Percentiles rank a stretch among this genome's conserved stretches.
phyloP scores from a whole-genome alignment of 2,329 filamentous ascomycete genomes.

The Penicillium sp. region DNA sequence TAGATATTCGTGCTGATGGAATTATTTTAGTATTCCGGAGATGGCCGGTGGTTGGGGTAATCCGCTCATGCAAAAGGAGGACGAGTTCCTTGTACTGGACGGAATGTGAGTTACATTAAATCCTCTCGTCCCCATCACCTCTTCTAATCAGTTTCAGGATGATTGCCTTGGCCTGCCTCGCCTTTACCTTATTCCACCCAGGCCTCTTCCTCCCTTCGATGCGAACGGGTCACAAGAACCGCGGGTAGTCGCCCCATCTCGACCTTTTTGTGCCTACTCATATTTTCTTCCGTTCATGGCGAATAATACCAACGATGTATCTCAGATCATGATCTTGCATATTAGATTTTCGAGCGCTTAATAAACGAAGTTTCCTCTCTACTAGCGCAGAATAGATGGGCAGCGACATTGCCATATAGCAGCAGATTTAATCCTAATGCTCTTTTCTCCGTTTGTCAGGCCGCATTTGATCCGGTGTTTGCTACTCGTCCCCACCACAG shows the following conservation, averaged over 20 bases:
- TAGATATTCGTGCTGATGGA: constrained; percentile 14
- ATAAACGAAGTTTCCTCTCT: neutral
- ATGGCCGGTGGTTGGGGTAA: constrained; percentile 57
- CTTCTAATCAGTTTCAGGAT: constrained; percentile 40
- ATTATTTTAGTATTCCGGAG: constrained; percentile 48
- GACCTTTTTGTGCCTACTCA: no score
- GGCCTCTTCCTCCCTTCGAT: constrained; percentile 49
- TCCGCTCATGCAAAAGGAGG: constrained; percentile 51
- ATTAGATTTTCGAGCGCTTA: neutral
- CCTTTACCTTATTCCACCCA: constrained; percentile 50
- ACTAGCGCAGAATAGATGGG: neutral
- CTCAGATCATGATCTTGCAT: neutral
- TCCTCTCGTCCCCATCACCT: neutral
- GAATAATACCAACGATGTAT: neutral
- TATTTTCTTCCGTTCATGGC: neutral
- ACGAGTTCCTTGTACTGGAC: constrained; percentile 53
- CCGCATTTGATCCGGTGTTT: no score
- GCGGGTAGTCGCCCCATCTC: constrained; percentile 7
- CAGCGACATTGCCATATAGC: no score
- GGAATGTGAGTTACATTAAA: constrained; percentile 46
- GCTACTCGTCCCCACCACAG: no score
- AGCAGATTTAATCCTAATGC: neutral
- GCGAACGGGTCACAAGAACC: constrained; percentile 30
- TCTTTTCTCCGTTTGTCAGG: no score
- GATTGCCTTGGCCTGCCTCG: constrained; percentile 47